Base-by-base conservation (phyloP, 1,139 yeast species). In the Ashbya aceris region DNA sequence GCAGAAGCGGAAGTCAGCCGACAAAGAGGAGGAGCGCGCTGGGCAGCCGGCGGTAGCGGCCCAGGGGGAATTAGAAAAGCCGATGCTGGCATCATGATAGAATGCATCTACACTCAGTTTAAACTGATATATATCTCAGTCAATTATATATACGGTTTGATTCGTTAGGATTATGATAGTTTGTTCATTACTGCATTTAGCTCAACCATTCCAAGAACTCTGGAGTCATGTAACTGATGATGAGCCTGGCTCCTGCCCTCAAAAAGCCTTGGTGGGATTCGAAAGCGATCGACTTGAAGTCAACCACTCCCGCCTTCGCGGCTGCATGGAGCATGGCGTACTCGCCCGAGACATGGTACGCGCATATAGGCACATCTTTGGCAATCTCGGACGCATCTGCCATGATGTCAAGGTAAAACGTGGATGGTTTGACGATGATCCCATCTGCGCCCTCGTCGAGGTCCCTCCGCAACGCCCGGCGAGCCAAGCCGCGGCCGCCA, bases 261-360 rank as follows among this genome's bases (percentile, higher is more conserved):
- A 91, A 71, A 56, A 84, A 80, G 2, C 98, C 97, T 51, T 84
- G 73, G 54, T 91, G 96, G 41, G 94, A 71, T 66, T 91, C 99
- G 58, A 83, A 84, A 0, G 96, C 98, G 65, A 91, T 83, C 7
- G 77, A 72, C 64, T 86, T 83, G 64, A 93, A 72, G 61, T 91
- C 97, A 46, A 82, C 85, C 44, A 89, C 75, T 23, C 95, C 95
- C 71, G 89, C 89, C 55, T 89, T 96, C 27, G 97, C 97, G 40
- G 96, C 98, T 8, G 98, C 98, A 61, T 89, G 95, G 50, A 91
- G 68, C 98, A 93, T 91, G 39, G 98, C 96, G 60, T 77, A 91
- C 65, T 91, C 99, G 38, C 99, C 99, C 63, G 93, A 79, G 28
- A 91, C 99, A 62, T 93, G 98, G 65, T 91, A 91, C 23, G 95